Conservation (phyloP, 2,329 filamentous ascomycete genomes). For the Fusarium longipes region DNA sequence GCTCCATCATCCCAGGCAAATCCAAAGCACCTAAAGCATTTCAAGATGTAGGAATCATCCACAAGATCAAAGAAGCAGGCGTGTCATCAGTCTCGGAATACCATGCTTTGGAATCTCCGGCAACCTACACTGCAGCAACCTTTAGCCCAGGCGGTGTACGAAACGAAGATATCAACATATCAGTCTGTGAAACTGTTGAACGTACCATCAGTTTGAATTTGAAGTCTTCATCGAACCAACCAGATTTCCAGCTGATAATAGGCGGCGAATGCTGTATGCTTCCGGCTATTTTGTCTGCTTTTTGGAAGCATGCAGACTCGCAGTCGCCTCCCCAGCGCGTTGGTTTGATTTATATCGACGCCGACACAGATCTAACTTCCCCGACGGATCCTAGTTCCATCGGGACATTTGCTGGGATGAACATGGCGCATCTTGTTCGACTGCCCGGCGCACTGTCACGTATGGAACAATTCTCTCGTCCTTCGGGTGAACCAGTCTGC, state of each 20-base stretch:
- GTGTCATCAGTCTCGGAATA: conserved; percentile 11
- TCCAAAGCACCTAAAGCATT: conserved; percentile 40
- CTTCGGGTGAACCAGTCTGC: conserved; percentile 32
- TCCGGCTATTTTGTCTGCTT: conserved; percentile 26
- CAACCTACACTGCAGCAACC: conserved; percentile 9
- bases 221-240: background rate
- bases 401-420: conserved; percentile 40
- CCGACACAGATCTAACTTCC: conserved; percentile 37
- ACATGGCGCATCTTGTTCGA: conserved; percentile 34
- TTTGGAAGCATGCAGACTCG: conserved; percentile 18
- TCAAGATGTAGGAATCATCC: conserved; percentile 15
- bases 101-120: conserved; percentile 19
- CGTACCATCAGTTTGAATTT: conserved; percentile 4
- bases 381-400: conserved; percentile 31
- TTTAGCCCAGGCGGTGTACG: conserved; percentile 18
- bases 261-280: conserved; percentile 40
- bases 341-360: conserved; percentile 42
- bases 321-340: conserved; percentile 9
- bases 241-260: conserved; percentile 29
- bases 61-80: background rate
- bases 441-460: conserved; percentile 14
- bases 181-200: conserved; percentile 26
- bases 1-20: conserved; percentile 41
- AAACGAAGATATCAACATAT: conserved; percentile 32
- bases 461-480: conserved; percentile 34